phyloP scores from a whole-genome alignment of 2,329 filamentous ascomycete species.

The Diaporthe citriasiana region DNA sequence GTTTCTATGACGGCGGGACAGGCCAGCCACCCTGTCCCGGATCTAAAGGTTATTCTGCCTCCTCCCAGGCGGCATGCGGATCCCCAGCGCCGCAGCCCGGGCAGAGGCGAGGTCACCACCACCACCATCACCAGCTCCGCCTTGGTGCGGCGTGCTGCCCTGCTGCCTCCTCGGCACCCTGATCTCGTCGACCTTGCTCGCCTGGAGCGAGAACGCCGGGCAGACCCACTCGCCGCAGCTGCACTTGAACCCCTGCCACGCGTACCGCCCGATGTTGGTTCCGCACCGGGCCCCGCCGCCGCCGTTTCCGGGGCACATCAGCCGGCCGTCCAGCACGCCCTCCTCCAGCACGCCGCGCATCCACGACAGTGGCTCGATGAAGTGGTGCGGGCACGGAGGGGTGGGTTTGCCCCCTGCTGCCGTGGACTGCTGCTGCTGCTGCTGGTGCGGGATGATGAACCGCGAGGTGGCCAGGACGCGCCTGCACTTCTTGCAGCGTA shows the following conservation, averaged over 20 bases:
- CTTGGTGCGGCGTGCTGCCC: not conserved
- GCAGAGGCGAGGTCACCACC: constrained; percentile 44
- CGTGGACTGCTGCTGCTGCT: constrained; percentile 26
- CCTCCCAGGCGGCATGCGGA: constrained; percentile 68
- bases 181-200: constrained; percentile 83
- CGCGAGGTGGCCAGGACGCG: constrained; percentile 67
- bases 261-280: constrained; percentile 90
- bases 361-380: constrained; percentile 93
- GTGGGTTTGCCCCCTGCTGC: constrained; percentile 40
- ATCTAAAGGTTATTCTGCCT: constrained; percentile 50
- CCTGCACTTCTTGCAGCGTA: constrained; percentile 94
- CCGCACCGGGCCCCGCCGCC: constrained; percentile 71
- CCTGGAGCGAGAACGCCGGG: constrained; percentile 89
- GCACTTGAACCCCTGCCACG: constrained; percentile 96
- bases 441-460: constrained; percentile 77
- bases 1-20: not conserved
- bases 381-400: constrained; percentile 88
- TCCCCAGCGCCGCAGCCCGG: constrained; percentile 57
- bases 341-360: constrained; percentile 89
- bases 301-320: constrained; percentile 79
- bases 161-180: constrained; percentile 46
- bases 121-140: constrained; percentile 35
- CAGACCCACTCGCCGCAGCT: constrained; percentile 92
- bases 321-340: constrained; percentile 84
- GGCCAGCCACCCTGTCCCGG: not conserved